Evolutionary conservation across 1,139 yeast genomes (phyloP).

Genomic region (Candida tunisiensis): DNA sequence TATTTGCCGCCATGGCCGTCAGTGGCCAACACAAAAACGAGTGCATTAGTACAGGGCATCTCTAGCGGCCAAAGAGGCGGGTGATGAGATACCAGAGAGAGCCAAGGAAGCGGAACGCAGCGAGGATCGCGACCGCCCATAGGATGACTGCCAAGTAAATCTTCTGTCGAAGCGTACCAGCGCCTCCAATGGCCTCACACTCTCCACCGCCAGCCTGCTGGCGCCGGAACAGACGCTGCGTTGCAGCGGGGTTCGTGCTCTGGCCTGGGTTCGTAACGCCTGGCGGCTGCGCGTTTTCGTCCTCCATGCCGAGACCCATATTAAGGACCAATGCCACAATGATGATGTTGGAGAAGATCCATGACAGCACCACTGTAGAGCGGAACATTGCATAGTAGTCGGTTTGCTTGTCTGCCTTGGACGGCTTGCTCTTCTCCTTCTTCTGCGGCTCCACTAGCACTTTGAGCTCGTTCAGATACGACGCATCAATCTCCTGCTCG

Average conservation of each 20-base stretch:
- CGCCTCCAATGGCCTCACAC: conserved; percentile 11
- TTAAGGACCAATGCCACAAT: conserved; percentile 51
- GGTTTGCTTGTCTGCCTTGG: conserved; percentile 11
- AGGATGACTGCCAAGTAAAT: conserved; percentile 56
- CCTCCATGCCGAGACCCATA: conserved; percentile 22
- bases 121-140: conserved; percentile 67
- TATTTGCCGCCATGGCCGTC: too few species aligned
- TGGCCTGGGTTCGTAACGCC: conserved; percentile 4
- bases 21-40: too few species aligned
- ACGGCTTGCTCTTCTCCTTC: conserved; percentile 11
- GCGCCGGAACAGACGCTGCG: too few species aligned
- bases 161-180: conserved; percentile 8
- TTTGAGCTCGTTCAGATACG: conserved; percentile 35
- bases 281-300: conserved; percentile 1
- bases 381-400: conserved; percentile 67
- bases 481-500: conserved; percentile 41
- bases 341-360: conserved; percentile 63
- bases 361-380: conserved; percentile 58
- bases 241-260: too few species aligned
- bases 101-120: conserved; percentile 51
- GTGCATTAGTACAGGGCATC: too few species aligned
- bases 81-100: conserved; percentile 15
- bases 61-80: conserved; percentile 16
- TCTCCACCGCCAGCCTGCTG: conserved; percentile 4
- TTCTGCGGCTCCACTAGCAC: conserved; percentile 20